Base-by-base conservation (phyloP, 805 yeast genomes). In the Spathaspora passalidarum region DNA sequence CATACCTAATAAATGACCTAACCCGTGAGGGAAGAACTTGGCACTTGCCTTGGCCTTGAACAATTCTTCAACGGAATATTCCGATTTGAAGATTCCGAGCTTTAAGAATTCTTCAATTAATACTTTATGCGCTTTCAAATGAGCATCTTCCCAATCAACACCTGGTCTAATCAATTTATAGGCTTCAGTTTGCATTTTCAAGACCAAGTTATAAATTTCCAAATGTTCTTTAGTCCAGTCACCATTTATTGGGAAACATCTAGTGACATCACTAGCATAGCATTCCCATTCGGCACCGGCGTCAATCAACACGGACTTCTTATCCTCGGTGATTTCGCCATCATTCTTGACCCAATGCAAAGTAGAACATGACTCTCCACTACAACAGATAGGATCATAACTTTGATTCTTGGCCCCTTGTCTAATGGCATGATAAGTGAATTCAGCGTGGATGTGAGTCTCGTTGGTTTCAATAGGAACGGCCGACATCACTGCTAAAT, bases 211-310 rank as follows among this genome's bases (percentile, higher is more conserved):
- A 61, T 94, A 92, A 40, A 92, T 83, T 46, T 79, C 88, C 53
- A 87, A 76, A 56, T 92, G 95, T 60, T 94, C 98, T 51, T 78
- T 79, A 7, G 91, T 80, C 90, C 96, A 92, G 45, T 84, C 82
- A 5, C 99, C 99, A 50, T 74, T 78, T 45, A 89, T 81, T 22
- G 99, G 99, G 79, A 90, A 92, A 61, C 95, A 87, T 61, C 99
- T 79, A 13, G 99, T 94, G 37, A 94, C 97, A 62, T 92, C 99
- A 38, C 89, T 76, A 2, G 97, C 91, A 65, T 92, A 92, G 62
- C 88, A 82, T 52, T 80, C 79, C 97, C 97, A 92, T 66, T 92
- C 98, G 2, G 97, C 96, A 46, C 99, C 99, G 7, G 98, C 97
- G 69, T 92, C 99, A 44, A 92, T 84, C 50, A 92, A 76, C 10